Evolutionary conservation across 176 grass and related monocot genomes (phyloP).

Genomic region (Carex scoparia): DNA sequence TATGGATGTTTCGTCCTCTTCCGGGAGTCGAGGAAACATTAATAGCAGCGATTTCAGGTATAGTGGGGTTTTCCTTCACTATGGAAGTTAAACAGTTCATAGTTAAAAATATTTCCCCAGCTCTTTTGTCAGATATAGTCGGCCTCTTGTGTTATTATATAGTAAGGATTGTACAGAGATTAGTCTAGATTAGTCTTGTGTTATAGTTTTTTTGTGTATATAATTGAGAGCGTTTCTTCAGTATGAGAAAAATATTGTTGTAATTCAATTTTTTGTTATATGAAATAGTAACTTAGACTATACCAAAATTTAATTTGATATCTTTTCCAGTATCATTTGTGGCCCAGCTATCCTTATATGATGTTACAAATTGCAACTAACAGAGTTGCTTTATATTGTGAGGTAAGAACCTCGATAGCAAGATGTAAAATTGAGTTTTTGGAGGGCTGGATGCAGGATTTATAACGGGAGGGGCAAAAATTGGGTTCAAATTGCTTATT

Average conservation of each 20-base stretch:
- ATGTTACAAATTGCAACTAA: no score
- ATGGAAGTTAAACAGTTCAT: slow-evolving; percentile 31
- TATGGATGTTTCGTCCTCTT: slow-evolving; percentile 28
- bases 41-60: slow-evolving; percentile 61
- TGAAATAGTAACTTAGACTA: no score
- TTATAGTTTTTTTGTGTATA: not conserved
- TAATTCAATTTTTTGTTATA: no score
- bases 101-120: not conserved
- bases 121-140: not conserved
- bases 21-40: slow-evolving; percentile 16
- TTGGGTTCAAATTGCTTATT: no score
- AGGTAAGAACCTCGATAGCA: no score
- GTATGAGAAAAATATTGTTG: not conserved
- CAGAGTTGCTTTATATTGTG: no score
- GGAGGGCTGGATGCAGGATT: no score
- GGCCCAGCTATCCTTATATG: no score
- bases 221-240: not conserved
- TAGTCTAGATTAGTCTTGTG: not conserved
- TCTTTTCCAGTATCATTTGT: not conserved
- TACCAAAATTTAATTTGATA: not conserved
- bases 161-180: not conserved
- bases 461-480: no score
- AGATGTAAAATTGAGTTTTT: no score
- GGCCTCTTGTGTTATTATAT: not conserved
- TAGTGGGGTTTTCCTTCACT: slow-evolving; percentile 38